Base-by-base conservation (phyloP, 495 filamentous ascomycete genomes). In the Massariosphaeria phaeospora region DNA sequence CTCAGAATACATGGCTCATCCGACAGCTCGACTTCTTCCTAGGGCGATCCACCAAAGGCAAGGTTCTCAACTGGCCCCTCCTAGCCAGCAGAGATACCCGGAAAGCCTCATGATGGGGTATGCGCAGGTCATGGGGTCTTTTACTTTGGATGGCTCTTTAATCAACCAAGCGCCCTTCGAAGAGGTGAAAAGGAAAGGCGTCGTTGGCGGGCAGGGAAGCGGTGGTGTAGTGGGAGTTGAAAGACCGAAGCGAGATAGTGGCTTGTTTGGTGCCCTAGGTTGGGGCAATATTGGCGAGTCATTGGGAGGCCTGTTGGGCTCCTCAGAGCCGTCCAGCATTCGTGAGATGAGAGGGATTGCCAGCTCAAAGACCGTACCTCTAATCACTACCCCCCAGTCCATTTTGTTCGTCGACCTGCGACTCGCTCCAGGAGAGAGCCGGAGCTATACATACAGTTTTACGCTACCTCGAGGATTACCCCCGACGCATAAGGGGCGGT, bases 91-190 rank as follows among this genome's bases (percentile, higher is more conserved):
- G 27, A 76, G 71, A 57, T 56, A 56, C 55, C 83, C 79, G 40
- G 89, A 97, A 70, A 80, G 85, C 13, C 70, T 98, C 46, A 91
- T 98, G 82, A 97, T 98, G 93, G 93, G 91, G 9, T 98, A 95
- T 72, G 94, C 85, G 4, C 91, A 98, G 66, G 79, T 96, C n/a
- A 84, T 85, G 63, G 93, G 94, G 15, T 86, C 87, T 0, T 98
- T 97, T 58, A 89, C 84, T 0, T 70, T 97, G 6, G 93, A 98
- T 67, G 89, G 90, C 0, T 95, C 94, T 5, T 73, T 98, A 29
- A 79, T 97, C 48, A 89, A 95, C 57, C 83, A 93, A 31, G 84
- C 81, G 1, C 88, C 83, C 2, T 98, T 98, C 60, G 94, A 98
- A 66, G 89, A 94, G 50, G 89, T 96, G 24, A 98, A 97, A 67